These are phyloP conservation scores for Hygrophila difformis DNA, from an alignment of 257 asterid genomes.

Conservation along the genomic window DNA sequence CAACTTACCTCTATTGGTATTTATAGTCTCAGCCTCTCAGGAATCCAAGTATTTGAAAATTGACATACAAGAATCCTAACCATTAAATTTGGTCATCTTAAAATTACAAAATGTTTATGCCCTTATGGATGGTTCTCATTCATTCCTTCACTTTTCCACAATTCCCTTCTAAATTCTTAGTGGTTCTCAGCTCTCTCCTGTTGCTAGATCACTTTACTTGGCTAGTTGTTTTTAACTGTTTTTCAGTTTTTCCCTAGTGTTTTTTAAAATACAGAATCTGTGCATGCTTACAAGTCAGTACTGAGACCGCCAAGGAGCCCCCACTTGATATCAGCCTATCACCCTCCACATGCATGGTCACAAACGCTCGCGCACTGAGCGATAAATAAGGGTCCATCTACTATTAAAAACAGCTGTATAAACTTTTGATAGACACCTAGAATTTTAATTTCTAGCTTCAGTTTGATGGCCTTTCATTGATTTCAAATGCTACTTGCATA, in stretches of 20 bases:
- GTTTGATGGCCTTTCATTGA: constrained; percentile 28
- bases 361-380: neutral
- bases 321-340: too few relatives aligned
- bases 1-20: constrained; percentile 20
- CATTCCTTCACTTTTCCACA: constrained; percentile 9
- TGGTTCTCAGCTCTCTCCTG: constrained; percentile 13
- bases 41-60: too few relatives aligned
- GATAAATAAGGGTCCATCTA: neutral
- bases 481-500: constrained; percentile 25
- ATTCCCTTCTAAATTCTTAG: constrained; percentile 8
- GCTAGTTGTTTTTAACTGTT: neutral
- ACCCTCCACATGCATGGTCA: constrained; percentile 3
- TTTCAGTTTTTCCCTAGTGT: neutral
- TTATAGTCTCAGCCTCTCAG: constrained; percentile 26
- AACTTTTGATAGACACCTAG: constrained; percentile 5
- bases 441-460: constrained; percentile 4
- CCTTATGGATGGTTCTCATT: constrained; percentile 23
- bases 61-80: too few relatives aligned
- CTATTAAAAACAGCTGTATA: constrained; percentile 1
- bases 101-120: constrained; percentile 2
- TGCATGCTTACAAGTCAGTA: too few relatives aligned
- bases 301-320: too few relatives aligned
- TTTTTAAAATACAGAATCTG: constrained; percentile 10
- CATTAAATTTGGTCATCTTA: constrained; percentile 22
- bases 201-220: neutral